Evolutionary conservation across 257 asterid species (phyloP), one percentile per base, ranked within the genome.

Genomic region (Gynochthodes officinalis): DNA sequence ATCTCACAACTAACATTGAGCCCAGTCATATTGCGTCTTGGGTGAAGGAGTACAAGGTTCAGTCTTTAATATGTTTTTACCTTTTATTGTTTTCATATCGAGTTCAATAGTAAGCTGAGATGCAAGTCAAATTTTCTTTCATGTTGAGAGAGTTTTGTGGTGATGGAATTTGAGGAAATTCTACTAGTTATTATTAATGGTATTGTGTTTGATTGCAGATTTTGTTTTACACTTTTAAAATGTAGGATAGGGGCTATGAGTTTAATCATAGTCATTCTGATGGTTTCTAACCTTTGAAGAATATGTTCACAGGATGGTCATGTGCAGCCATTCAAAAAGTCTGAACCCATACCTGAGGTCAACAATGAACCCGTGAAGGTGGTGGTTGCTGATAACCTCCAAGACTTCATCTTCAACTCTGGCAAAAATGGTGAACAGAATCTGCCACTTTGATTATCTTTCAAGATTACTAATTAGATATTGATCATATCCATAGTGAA

Each of bases 31-130:
- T 93, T 76, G 84, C 86, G 30, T 71, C 92, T 67, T 91, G 93
- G 93, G 86, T 91, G 75, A 89, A 89, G 83, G 96, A 86, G 72
- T 91, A 83, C 71, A 85, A 86, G 97, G 98, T 93, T 66, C 78
- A 35, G 37, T 35, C 60, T 73, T 75, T 70, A 70, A 70, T 12
- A 35, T 52, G 28, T 15, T 33, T 57, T 74, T 74, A 67, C 49
- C 58, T 72, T 72, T 30, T 42, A 16, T 32, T 49, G 19, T 0
- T 72, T 54, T 35, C 69, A 52, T 44, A 71, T 76, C 19, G 19
- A 59, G 61, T n/a, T 62, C n/a, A n/a, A n/a, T n/a, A n/a, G n/a
- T n/a, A n/a, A n/a, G 37, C 25, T 44, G 32, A 40, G 59, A 48
- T 48, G 71, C 42, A n/a, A 43, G n/a, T 43, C 18, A 21, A n/a